Evolutionary conservation across 225 moss, liverwort and hornwort species (phyloP), one percentile per base, ranked within the genome.

Genomic region (Bryoerythrophyllum caledonicum): DNA sequence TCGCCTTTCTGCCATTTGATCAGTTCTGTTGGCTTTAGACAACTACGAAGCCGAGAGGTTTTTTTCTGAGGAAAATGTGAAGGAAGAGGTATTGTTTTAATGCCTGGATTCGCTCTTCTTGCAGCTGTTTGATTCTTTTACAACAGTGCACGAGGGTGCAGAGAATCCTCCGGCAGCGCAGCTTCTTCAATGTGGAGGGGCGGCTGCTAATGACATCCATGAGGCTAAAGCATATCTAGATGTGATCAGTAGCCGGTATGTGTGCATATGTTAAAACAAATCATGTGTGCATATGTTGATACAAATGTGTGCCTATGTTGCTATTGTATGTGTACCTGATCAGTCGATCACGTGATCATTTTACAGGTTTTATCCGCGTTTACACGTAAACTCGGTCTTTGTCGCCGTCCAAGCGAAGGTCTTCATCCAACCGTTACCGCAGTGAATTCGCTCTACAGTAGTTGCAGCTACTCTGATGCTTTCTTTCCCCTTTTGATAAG

Each of bases 321-420:
- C 21, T 27, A 41, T 67, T 32, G 13, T 38, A 72, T 68, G 74
- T 52, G 10, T 55, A 71, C 17, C 60, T 84, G 72, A 79, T 65
- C 53, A 57, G 41, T 58, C 54, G 37, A 16, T 30, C 72, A 8
- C n/a, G n/a, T n/a, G n/a, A 32, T 32, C 32, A n/a, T 23, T 13
- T 78, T 69, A 74, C 91, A 96, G 95, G 75, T 96, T 90, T 81
- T 91, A 76, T 57, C 95, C 95, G 59, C 83, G 88, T 62, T 71
- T 93, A 57, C 70, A 76, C 63, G 21, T 89, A 21, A 66, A 62
- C 37, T 74, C 74, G 41, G 4, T 90, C 44, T 80, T 90, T 73
- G 78, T 91, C 15, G 84, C 90, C 37, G 72, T 89, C 25, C 74
- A 86, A 30, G 84, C 86, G 52, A 87, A 96, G 93, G 95, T 96